Conservation (phyloP, 1,284 basidiomycete genomes). For the Ganoderma multipileum region DNA sequence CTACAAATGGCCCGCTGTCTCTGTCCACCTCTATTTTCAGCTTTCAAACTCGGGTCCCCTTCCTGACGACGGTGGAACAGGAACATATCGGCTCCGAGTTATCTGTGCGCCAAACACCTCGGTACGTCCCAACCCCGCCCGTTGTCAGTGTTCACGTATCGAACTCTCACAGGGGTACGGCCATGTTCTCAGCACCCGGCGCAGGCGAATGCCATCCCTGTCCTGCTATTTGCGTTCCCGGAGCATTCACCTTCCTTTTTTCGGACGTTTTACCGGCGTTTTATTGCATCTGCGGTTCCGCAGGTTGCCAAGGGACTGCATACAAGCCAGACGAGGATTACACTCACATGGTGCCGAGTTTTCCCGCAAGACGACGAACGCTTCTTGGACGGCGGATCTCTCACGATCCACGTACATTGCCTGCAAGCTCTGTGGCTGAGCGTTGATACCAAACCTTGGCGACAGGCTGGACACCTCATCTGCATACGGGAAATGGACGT, state of each 20-base stretch:
- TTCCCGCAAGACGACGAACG: background rate
- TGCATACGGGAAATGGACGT: background rate
- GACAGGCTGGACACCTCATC: background rate
- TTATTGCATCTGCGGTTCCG: background rate
- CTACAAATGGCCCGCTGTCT: background rate
- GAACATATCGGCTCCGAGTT: background rate
- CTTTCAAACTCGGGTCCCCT: background rate
- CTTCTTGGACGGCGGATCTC: background rate
- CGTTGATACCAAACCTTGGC: background rate
- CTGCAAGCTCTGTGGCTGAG: background rate
- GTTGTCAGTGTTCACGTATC: background rate
- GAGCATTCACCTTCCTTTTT: background rate
- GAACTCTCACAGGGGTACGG: background rate
- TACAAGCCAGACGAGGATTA: background rate
- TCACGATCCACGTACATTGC: background rate
- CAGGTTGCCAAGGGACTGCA: background rate
- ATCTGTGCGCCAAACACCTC: background rate
- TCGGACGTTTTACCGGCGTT: conserved; percentile 1
- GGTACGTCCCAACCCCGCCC: background rate
- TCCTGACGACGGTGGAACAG: background rate
- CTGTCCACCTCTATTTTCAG: background rate
- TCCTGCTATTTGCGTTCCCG: background rate
- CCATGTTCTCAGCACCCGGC: background rate
- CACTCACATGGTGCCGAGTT: background rate
- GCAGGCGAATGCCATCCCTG: background rate